Evolutionary conservation across 495 filamentous ascomycete genomes (phyloP), one percentile per base, ranked within the genome.

Genomic region (Aspergillus baeticus): DNA sequence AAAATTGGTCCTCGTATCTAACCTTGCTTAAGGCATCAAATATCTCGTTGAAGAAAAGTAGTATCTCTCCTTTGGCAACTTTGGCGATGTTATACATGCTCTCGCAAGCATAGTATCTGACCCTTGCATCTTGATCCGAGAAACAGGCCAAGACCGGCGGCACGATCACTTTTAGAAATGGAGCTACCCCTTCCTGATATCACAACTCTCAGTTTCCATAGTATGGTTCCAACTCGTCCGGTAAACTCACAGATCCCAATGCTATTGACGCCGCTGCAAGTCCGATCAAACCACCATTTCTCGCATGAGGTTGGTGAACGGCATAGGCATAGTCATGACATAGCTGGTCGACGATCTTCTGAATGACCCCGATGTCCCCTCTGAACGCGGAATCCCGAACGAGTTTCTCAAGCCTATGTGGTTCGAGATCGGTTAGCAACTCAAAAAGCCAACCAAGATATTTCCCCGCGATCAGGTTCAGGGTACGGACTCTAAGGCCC

Each of bases 31-130:
- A 70, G 10, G 94, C 91, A 73, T 98, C 95, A 66, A 99, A 99
- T 39, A 98, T 92, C 48, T 97, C 87, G 68, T 99, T 98, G 75
- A 97, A 99, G 74, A 96, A 98, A 18, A 92, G 80, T 57, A 98
- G 69, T 29, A 96, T 94, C 69, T 99, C 95, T 41, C 95, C 95
- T 69, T 99, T 99, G 20, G 95, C 94, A 8, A 98, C 94, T 76
- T 98, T 98, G 59, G 95, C 92, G 65, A 99, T 98, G 65, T 99
- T 99, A 70, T 99, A 99, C 95, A 99, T 99, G 73, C 92, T 94
- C 81, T 99, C 95, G 74, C 95, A 99, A 43, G 95, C 95, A 72
- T 99, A 99, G 69, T 99, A 99, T 51, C 95, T 85, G 15, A 99
- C 95, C 48, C 95, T 82, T 18, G 95, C 95, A 87, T 99, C 95